phyloP scores from a whole-genome alignment of 139 green algal species.

The Gonium pectorale region DNA sequence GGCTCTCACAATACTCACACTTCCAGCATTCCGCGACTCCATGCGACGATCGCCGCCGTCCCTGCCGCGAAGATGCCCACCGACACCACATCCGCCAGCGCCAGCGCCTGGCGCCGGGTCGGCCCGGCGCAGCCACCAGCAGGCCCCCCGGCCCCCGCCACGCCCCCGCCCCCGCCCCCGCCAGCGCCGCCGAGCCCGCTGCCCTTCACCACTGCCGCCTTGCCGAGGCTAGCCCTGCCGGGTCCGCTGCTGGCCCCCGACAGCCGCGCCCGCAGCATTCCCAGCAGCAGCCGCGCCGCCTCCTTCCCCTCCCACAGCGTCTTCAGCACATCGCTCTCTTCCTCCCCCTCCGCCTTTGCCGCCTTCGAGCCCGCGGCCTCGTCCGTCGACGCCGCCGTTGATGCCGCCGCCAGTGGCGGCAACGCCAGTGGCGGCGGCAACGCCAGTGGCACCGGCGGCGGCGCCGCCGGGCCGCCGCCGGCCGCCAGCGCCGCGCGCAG shows the following conservation, averaged over 20 bases:
- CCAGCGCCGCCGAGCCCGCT: background rate
- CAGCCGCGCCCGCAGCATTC: background rate
- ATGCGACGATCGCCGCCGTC: background rate
- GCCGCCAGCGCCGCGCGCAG: background rate
- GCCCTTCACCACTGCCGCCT: background rate
- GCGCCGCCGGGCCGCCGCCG: background rate
- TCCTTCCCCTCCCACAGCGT: background rate
- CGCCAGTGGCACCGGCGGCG: background rate
- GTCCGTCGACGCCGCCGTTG: background rate
- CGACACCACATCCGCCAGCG: constrained; percentile 8
- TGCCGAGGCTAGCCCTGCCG: background rate
- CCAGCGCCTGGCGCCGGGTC: background rate
- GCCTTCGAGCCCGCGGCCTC: background rate
- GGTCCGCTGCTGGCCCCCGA: background rate
- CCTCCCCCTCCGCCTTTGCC: background rate
- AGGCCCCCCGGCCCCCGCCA: no score
- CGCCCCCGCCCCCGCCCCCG: background rate
- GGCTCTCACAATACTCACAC: background rate
- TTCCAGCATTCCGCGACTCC: no score
- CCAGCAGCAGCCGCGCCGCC: background rate
- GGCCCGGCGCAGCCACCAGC: no score
- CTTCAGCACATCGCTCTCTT: background rate
- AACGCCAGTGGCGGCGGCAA: background rate
- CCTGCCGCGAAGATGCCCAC: background rate
- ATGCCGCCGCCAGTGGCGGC: background rate